A percentile compares a stretch with the other conserved stretches of the same genome.
These are phyloP conservation scores for Cystofilobasidium macerans DNA, from an alignment of 768 basidiomycete species.

Conservation along the genomic window DNA sequence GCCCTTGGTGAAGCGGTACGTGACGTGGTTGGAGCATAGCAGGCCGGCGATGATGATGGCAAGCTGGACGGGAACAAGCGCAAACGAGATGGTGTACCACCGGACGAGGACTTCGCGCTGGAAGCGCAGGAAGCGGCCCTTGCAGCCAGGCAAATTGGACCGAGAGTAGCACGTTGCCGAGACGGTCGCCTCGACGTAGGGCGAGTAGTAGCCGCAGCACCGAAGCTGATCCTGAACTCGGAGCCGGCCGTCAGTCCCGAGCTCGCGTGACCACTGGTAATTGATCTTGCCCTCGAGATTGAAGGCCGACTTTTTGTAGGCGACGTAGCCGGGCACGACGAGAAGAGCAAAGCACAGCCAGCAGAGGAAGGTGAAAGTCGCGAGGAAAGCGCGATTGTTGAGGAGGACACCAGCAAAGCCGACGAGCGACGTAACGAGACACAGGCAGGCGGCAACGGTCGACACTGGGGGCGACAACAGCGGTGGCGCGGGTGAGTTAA, in stretches of 20 bases:
- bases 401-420: slow-evolving; percentile 71
- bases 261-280: slow-evolving; percentile 56
- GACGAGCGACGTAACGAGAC: slow-evolving; percentile 55
- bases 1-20: slow-evolving; percentile 76
- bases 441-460: slow-evolving; percentile 53
- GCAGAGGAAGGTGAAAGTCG: slow-evolving; percentile 57
- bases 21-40: slow-evolving; percentile 71
- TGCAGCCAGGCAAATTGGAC: slow-evolving; percentile 62
- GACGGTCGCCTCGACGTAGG: slow-evolving; percentile 67
- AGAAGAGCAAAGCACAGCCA: slow-evolving; percentile 65
- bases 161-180: slow-evolving; percentile 64
- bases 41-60: slow-evolving; percentile 52
- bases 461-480: slow-evolving; percentile 42
- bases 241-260: slow-evolving; percentile 53
- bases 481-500: background rate
- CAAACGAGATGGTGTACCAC: slow-evolving; percentile 59
- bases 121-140: slow-evolving; percentile 51
- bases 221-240: slow-evolving; percentile 59
- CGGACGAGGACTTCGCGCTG: slow-evolving; percentile 48
- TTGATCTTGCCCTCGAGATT: slow-evolving; percentile 75
- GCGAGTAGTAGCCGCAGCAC: slow-evolving; percentile 74
- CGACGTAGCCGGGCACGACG: slow-evolving; percentile 63
- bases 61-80: slow-evolving; percentile 59
- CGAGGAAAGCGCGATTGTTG: slow-evolving; percentile 73
- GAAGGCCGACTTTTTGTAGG: slow-evolving; percentile 62